Percentiles rank a stretch among this genome's conserved stretches.
phyloP scores from a whole-genome alignment of 108 stramenopile species.

The Fistulifera pelliculosa region DNA sequence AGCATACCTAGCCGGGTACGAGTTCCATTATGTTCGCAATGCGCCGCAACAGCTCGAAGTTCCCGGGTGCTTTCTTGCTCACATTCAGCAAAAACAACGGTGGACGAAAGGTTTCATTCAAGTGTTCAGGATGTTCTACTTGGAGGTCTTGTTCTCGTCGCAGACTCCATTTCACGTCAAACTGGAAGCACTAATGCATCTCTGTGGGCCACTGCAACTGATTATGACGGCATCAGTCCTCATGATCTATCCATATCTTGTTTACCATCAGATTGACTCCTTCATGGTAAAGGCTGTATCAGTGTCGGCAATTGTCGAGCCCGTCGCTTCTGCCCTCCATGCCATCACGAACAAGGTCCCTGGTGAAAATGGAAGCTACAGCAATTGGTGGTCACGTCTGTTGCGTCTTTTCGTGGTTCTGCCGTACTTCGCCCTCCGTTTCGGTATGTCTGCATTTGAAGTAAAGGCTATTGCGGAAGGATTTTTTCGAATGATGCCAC shows the following conservation, averaged over 20 bases:
- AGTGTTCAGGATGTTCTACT: conserved; percentile 4
- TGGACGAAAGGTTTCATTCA: conserved; percentile 25
- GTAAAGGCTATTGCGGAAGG: conserved; percentile 9
- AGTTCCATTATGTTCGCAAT: conserved; percentile 14
- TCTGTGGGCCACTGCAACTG: conserved; percentile 3
- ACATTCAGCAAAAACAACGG: conserved; percentile 21
- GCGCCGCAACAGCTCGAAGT: conserved; percentile 15
- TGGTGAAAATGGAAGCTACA: conserved; percentile 13
- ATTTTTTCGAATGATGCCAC: conserved; percentile 22
- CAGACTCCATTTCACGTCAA: conserved; percentile 9
- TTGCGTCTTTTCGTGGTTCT: conserved; percentile 5
- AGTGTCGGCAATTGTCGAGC: neutral
- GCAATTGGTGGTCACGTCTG: conserved; percentile 4
- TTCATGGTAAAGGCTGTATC: neutral
- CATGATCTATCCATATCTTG: conserved; percentile 1
- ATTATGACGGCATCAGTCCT: conserved; percentile 1
- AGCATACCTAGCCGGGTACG: conserved; percentile 13
- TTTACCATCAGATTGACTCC: neutral
- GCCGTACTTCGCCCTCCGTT: neutral
- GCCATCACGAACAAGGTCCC: conserved; percentile 11
- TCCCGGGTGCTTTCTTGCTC: conserved; percentile 6
- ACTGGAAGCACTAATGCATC: conserved; percentile 12
- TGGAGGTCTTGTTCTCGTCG: conserved; percentile 1
- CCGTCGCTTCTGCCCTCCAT: neutral
- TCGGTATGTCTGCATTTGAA: conserved; percentile 15